These are phyloP conservation scores for Linnemannia elongata DNA, from an alignment of 192 early-diverging fungal species.

Conservation along the genomic window DNA sequence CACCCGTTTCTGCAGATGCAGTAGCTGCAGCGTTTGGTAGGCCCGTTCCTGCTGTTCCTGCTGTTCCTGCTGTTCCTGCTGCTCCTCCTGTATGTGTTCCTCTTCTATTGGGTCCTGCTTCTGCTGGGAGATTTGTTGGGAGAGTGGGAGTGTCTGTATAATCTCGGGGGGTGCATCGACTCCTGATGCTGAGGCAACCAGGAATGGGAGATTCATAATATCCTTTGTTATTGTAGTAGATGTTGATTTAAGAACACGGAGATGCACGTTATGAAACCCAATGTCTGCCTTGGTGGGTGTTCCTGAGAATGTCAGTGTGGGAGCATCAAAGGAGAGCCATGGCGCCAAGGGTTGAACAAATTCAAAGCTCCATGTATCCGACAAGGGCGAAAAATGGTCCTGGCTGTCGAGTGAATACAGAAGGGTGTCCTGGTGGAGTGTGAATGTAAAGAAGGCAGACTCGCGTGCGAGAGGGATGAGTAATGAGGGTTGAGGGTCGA, in stretches of 20 bases:
- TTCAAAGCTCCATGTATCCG: not conserved
- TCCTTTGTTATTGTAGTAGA: not conserved
- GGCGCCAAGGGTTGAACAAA: not conserved
- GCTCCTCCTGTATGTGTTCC: not conserved
- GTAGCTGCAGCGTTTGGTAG: not conserved
- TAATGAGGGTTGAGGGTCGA: not conserved
- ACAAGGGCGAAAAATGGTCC: not conserved
- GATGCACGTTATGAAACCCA: not conserved
- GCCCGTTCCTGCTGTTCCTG: not conserved
- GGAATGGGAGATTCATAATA: not conserved
- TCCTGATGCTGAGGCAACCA: not conserved
- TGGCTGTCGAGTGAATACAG: not conserved
- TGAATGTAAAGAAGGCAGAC: not conserved
- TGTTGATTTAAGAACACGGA: not conserved
- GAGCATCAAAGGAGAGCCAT: conserved; percentile 4
- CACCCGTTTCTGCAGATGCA: not conserved
- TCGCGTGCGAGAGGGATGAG: conserved; percentile 1
- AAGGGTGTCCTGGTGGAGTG: not conserved
- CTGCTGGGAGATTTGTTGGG: not conserved
- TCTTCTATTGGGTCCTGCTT: not conserved
- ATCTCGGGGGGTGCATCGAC: conserved; percentile 4
- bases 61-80: not conserved
- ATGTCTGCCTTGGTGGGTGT: conserved; percentile 3
- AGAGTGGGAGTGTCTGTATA: not conserved
- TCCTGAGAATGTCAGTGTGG: conserved; percentile 14